Conservation (phyloP, 2,329 filamentous ascomycete genomes). For the Neoascochyta sp. region DNA sequence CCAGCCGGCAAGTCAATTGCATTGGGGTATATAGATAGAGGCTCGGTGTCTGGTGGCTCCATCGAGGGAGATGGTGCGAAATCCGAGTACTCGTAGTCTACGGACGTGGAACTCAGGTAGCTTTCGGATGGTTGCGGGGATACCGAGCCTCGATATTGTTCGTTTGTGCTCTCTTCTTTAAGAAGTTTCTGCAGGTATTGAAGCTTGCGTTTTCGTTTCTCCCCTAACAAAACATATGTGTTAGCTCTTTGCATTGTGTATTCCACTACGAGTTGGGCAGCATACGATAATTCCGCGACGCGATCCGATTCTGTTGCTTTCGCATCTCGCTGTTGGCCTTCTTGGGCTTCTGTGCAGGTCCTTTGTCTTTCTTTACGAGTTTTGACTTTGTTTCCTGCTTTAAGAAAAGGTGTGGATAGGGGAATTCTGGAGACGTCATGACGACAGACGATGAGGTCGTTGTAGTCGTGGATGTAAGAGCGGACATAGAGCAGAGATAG, state of each 20-base stretch:
- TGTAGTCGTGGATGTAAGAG: too few relatives aligned
- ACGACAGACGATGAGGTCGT: too few relatives aligned
- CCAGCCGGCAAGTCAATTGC: too few relatives aligned
- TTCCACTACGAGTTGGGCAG: background rate
- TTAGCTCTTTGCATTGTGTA: constrained; percentile 1
- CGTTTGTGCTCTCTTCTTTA: constrained; percentile 17
- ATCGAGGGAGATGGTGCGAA: too few relatives aligned
- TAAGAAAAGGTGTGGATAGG: constrained; percentile 8
- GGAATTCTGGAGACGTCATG: constrained; percentile 17
- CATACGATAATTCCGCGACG: constrained; percentile 38
- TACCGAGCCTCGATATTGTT: constrained; percentile 11
- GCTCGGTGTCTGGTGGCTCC: too few relatives aligned
- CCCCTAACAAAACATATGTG: constrained; percentile 15
- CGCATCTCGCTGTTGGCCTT: constrained; percentile 37
- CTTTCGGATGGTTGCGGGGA: constrained; percentile 13
- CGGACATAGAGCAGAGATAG: too few relatives aligned
- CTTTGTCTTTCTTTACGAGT: constrained; percentile 4
- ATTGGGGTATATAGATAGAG: too few relatives aligned
- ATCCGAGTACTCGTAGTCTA: constrained; percentile 12
- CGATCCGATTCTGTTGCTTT: constrained; percentile 39
- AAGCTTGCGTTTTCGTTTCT: constrained; percentile 38
- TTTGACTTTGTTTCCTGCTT: constrained; percentile 10
- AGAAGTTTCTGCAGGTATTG: constrained; percentile 36
- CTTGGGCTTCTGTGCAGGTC: constrained; percentile 23
- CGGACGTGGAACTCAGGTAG: constrained; percentile 15